Percentiles rank a stretch among this genome's conserved stretches.
Evolutionary conservation across 495 filamentous ascomycete species (phyloP).

Genomic region (Penicillium taxi): DNA sequence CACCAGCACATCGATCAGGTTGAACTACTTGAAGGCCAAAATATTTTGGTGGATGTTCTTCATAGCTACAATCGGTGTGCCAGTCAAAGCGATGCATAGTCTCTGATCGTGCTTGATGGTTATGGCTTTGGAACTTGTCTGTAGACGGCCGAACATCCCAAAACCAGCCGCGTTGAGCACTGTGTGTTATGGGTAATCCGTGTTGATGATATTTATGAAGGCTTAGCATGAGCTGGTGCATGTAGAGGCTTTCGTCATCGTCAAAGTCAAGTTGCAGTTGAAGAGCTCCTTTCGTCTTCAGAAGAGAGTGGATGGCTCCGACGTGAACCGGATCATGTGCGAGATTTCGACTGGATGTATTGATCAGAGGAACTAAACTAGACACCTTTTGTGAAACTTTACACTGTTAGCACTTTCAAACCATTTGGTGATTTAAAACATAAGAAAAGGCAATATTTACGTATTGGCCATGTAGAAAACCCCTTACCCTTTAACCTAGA

Average conservation of each 20-base stretch:
- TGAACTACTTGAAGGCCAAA: conserved; percentile 36
- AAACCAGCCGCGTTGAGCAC: conserved; percentile 25
- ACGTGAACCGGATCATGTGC: neutral
- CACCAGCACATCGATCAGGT: conserved; percentile 29
- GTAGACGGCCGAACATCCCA: conserved; percentile 28
- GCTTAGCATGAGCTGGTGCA: conserved; percentile 19
- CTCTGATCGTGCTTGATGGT: conserved; percentile 28
- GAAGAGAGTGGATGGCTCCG: neutral
- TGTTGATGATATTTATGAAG: conserved; percentile 24
- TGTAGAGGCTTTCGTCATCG: conserved; percentile 21
- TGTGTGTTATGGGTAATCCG: conserved; percentile 28
- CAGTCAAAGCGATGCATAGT: conserved; percentile 30
- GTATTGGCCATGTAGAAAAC: no score
- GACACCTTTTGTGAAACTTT: neutral
- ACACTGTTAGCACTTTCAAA: neutral
- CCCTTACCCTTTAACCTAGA: no score
- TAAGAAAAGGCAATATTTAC: no score
- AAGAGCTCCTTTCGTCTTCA: neutral
- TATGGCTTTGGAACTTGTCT: conserved; percentile 6
- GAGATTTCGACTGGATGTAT: neutral
- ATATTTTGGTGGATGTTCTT: conserved; percentile 24
- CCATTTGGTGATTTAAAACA: no score
- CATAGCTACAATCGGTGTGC: conserved; percentile 40
- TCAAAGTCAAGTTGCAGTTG: conserved; percentile 12
- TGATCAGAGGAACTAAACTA: neutral